These are phyloP conservation scores for Spathaspora gorwiae DNA, from an alignment of 805 yeast species.

Conservation along the genomic window DNA sequence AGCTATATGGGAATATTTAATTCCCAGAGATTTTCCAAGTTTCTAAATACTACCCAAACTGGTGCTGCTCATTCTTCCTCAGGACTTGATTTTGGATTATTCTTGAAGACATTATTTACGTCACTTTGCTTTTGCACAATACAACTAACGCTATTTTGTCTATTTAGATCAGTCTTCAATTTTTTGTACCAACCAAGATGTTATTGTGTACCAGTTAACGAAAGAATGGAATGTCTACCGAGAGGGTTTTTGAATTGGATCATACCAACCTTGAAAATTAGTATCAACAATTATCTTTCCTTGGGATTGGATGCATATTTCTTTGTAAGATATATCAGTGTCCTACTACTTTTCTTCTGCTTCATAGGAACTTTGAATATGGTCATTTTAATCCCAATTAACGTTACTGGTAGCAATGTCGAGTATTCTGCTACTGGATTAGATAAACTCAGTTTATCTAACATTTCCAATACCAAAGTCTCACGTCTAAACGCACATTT, in stretches of 20 bases:
- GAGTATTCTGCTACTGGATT: constrained; percentile 43
- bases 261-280: constrained; percentile 33
- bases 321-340: constrained; percentile 56
- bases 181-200: constrained; percentile 54
- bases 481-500: constrained; percentile 58
- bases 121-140: constrained; percentile 50
- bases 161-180: constrained; percentile 28
- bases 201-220: constrained; percentile 37
- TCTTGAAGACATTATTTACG: constrained; percentile 51
- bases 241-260: constrained; percentile 57
- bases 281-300: constrained; percentile 40
- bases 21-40: constrained; percentile 27
- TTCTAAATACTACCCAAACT: constrained; percentile 50
- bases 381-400: constrained; percentile 62
- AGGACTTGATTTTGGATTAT: constrained; percentile 54
- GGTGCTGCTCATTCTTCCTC: constrained; percentile 56
- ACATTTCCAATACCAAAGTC: constrained; percentile 52
- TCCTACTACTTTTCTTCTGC: constrained; percentile 48
- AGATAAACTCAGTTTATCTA: constrained; percentile 68
- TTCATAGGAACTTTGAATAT: constrained; percentile 51
- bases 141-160: constrained; percentile 44
- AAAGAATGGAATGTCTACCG: constrained; percentile 34
- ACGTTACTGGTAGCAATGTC: constrained; percentile 38
- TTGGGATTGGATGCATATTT: constrained; percentile 75
- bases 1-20: constrained; percentile 26